Evolutionary conservation across 495 filamentous ascomycete genomes (phyloP), one percentile per base, ranked within the genome.

Genomic region (Annulohypoxylon maeteangense): DNA sequence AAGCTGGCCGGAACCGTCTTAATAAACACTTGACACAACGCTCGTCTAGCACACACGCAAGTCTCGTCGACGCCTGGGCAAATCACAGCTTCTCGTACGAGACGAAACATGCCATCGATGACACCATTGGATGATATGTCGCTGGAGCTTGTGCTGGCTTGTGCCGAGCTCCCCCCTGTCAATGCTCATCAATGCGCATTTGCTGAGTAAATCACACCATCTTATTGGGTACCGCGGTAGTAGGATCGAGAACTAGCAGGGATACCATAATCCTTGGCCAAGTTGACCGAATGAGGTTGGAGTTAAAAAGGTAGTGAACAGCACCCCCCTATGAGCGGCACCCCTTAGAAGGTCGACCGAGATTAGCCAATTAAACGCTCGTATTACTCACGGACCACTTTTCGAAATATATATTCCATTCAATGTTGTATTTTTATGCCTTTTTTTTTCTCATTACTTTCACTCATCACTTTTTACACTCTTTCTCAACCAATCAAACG

Each of bases 171-270:
- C 20, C 12, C 60, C 60, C 54, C 25, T 47, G 65, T 65, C 47
- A 27, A 27, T 56, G 47, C 54, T 34, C 36, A 61, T 65, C 47
- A 27, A 27, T 65, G 47, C 65, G 47, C 36, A 64, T 65, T 59
- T 64, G 70, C 70, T 72, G 69, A 72, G 69, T 72, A 72, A 72
- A 72, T 72, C 59, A 8, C 4, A 10, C 14, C 47, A 14, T 68
- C 14, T 31, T n/a, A 72, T 72, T 72, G 69, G 69, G 54, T 68
- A 68, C 54, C 36, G 50, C 29, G 20, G 22, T 11, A 40, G 53
- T 36, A 68, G 54, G 55, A 44, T 29, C 22, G 18, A 38, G 40
- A 38, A 34, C 65, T 60, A 72, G 60, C 61, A 65, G 55, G 64
- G 70, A 31, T 68, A 31, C 0, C 16, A 44, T 23, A 44, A 7